Conservation (phyloP, 805 yeast genomes). For the Saturnispora diversa region DNA sequence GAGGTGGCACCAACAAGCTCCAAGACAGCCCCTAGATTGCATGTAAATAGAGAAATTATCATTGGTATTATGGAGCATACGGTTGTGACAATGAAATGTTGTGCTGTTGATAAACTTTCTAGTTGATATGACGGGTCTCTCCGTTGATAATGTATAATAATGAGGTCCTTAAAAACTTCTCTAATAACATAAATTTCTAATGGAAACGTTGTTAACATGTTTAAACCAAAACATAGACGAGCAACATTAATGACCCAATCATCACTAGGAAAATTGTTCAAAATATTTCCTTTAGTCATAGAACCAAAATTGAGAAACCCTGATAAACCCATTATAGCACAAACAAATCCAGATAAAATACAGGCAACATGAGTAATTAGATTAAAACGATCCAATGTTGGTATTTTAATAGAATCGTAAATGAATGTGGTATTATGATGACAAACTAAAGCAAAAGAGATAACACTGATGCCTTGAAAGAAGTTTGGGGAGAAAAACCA, state of each 20-base stretch:
- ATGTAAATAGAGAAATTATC: slow-evolving; percentile 69
- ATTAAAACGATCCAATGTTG: slow-evolving; percentile 69
- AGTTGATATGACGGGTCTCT: slow-evolving; percentile 15
- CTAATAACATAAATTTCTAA: slow-evolving; percentile 84
- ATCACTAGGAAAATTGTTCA: slow-evolving; percentile 75
- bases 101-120: slow-evolving; percentile 30
- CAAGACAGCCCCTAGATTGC: slow-evolving; percentile 81
- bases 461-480: slow-evolving; percentile 88
- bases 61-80: slow-evolving; percentile 58
- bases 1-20: slow-evolving; percentile 91
- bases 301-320: slow-evolving; percentile 73
- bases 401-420: slow-evolving; percentile 70
- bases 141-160: slow-evolving; percentile 24
- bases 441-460: slow-evolving; percentile 91
- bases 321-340: slow-evolving; percentile 67
- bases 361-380: slow-evolving; percentile 79
- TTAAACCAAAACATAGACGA: slow-evolving; percentile 81
- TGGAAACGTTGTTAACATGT: slow-evolving; percentile 90
- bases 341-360: slow-evolving; percentile 68
- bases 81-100: slow-evolving; percentile 61
- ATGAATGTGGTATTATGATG: slow-evolving; percentile 92
- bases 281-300: slow-evolving; percentile 75
- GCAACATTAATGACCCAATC: slow-evolving; percentile 79
- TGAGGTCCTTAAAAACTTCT: slow-evolving; percentile 70
- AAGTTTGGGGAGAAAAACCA: slow-evolving; percentile 54